Evolutionary conservation across 495 filamentous ascomycete genomes (phyloP), one percentile per base, ranked within the genome.

Genomic region (Eremomyces bilateralis): DNA sequence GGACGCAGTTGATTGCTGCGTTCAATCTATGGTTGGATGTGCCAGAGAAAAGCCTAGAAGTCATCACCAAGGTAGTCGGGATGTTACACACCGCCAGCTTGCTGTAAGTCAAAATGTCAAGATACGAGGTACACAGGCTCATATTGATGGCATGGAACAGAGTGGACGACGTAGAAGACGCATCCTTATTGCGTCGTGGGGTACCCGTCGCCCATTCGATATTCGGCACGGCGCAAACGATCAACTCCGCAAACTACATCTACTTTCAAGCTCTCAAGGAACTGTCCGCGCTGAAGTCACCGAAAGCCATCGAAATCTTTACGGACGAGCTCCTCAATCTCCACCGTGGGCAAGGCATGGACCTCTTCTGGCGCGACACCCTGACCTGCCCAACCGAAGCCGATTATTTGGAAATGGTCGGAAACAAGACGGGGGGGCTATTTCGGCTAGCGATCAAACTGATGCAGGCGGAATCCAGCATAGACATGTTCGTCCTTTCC

Each of bases 401-500:
- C 41, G 85, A 95, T 49, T 97, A 97, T 57, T 67, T 97, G 12
- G 85, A 95, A 53, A 97, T 97, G 88, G 90, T 97, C 28, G 72
- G 73, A 43, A 95, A 95, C 58, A 95, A 99, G 56, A 99, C 88
- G 2, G 88, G 88, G 18, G 88, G 88, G 1, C 65, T 99, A 5
- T 95, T 99, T 63, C 69, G 88, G 33, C 63, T 99, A 8, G 88
- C 82, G 17, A 71, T 95, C 41, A 88, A 91, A 53, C 61, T 99
- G 20, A 95, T 99, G 88, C 83, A 93, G 53, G 81, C 81, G 20
- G 80, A 91, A 51, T 80, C 76, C 41, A 53, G 56, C 17, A 62
- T 60, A 28, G 55, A 57, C 12, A 66, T 63, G 55, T 72, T 64
- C 35, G 53, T 42, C 37, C 22, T 19, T 20, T n/a, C n/a, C n/a